Conservation (phyloP, 2,329 filamentous ascomycete genomes). For the Pseudogymnoascus sp. region DNA sequence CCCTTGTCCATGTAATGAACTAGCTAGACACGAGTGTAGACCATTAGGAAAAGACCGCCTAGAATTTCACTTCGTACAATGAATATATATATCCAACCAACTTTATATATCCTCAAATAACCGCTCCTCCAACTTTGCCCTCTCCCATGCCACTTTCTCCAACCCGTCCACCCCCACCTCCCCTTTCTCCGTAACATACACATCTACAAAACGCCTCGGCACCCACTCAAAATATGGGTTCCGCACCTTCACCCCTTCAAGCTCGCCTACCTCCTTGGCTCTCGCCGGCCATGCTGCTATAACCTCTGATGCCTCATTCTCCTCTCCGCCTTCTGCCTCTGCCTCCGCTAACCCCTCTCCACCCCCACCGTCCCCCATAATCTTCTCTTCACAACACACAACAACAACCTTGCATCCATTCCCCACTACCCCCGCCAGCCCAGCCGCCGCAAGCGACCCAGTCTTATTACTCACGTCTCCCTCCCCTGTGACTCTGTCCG, state of each 20-base stretch:
- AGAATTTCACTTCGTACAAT: neutral
- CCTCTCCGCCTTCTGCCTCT: conserved; percentile 38
- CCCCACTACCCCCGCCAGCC: conserved; percentile 45
- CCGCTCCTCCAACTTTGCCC: conserved; percentile 20
- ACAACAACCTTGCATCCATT: conserved; percentile 44
- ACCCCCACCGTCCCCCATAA: conserved; percentile 34
- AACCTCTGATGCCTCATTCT: conserved; percentile 48
- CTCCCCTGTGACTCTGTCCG: conserved; percentile 51
- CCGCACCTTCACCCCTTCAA: conserved; percentile 26
- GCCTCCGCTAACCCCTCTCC: conserved; percentile 32
- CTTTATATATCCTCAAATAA: conserved; percentile 18
- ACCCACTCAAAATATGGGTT: conserved; percentile 34
- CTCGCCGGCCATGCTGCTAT: conserved; percentile 37
- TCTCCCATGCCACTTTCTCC: conserved; percentile 14
- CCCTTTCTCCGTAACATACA: conserved; percentile 28
- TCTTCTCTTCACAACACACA: conserved; percentile 54
- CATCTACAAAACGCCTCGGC: conserved; percentile 23
- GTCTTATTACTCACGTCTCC: conserved; percentile 62
- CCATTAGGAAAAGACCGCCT: no score
- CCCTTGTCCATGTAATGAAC: no score
- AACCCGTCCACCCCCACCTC: conserved; percentile 19
- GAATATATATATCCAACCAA: neutral
- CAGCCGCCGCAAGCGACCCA: conserved; percentile 52
- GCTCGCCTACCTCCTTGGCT: conserved; percentile 10
- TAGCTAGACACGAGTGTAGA: no score